phyloP scores from a whole-genome alignment of 1,284 basidiomycete genomes.

The Sanguinoderma infundibulare region DNA sequence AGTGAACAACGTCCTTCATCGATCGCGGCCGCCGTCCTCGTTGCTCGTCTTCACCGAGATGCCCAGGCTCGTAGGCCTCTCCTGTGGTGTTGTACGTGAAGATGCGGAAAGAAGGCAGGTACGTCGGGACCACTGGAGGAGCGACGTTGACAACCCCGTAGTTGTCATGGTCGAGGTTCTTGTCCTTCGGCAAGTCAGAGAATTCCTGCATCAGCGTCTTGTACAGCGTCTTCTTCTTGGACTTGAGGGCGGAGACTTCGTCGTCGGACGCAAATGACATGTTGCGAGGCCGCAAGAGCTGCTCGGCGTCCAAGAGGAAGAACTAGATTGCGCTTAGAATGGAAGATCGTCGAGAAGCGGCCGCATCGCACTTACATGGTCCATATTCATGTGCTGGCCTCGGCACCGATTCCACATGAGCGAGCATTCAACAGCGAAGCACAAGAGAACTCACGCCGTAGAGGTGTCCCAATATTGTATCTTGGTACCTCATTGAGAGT shows the following conservation, averaged over 20 bases:
- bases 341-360: conserved; percentile 4
- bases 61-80: conserved; percentile 31
- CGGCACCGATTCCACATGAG: conserved; percentile 14
- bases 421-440: conserved; percentile 4
- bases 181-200: conserved; percentile 54
- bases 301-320: conserved; percentile 62
- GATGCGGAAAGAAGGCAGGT: conserved; percentile 81
- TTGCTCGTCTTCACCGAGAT: conserved; percentile 28
- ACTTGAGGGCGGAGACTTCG: conserved; percentile 29
- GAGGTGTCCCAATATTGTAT: conserved; percentile 89
- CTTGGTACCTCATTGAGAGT: conserved; percentile 83
- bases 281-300: conserved; percentile 39
- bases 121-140: conserved; percentile 89
- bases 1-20: conserved; percentile 43
- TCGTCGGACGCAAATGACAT: conserved; percentile 15
- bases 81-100: conserved; percentile 81
- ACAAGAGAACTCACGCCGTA: conserved; percentile 67
- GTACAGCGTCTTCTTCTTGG: conserved; percentile 48
- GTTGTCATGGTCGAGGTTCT: conserved; percentile 62
- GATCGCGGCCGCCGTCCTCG: conserved; percentile 49
- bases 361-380: conserved; percentile 56
- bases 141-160: conserved; percentile 80
- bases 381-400: conserved; percentile 74
- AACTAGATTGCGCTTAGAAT: conserved; percentile 46
- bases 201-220: conserved; percentile 61